A percentile compares a stretch with the other conserved stretches of the same genome.
phyloP scores from a whole-genome alignment of 108 stramenopile genomes.

The Chaetoceros tenuissimus region DNA sequence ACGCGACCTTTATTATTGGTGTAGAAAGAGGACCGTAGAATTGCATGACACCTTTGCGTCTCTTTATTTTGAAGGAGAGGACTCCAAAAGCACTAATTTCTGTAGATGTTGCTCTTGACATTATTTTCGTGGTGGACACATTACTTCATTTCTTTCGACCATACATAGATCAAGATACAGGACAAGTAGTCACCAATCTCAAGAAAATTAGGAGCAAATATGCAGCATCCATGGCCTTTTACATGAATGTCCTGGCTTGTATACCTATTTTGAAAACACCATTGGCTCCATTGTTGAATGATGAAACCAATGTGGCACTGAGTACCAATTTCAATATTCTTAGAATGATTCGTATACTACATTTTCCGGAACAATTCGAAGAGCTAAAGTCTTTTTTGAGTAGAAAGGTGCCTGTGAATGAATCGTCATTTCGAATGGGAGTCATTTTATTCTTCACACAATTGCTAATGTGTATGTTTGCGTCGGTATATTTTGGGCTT shows the following conservation, averaged over 20 bases:
- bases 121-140: constrained; percentile 33
- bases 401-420: constrained; percentile 27
- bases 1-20: too few species aligned
- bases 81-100: constrained; percentile 14
- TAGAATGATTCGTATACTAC: constrained; percentile 32
- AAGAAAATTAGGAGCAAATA: constrained; percentile 16
- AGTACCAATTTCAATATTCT: constrained; percentile 18
- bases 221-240: constrained; percentile 15
- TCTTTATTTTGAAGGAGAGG: constrained; percentile 24
- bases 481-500: constrained; percentile 35
- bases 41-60: constrained; percentile 29
- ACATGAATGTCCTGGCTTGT: constrained; percentile 26
- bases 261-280: constrained; percentile 27
- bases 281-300: constrained; percentile 10
- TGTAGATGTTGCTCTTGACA: constrained; percentile 25
- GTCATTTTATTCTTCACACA: constrained; percentile 39
- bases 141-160: constrained; percentile 23
- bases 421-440: constrained; percentile 34
- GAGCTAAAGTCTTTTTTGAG: constrained; percentile 21
- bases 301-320: constrained; percentile 1
- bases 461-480: constrained; percentile 27
- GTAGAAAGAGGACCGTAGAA: too few species aligned
- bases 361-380: constrained; percentile 27
- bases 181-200: constrained; percentile 21
- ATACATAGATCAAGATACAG: constrained; percentile 28